Evolutionary conservation across 2,329 filamentous ascomycete genomes (phyloP).

Genomic region (Leptographium galeiforme): DNA sequence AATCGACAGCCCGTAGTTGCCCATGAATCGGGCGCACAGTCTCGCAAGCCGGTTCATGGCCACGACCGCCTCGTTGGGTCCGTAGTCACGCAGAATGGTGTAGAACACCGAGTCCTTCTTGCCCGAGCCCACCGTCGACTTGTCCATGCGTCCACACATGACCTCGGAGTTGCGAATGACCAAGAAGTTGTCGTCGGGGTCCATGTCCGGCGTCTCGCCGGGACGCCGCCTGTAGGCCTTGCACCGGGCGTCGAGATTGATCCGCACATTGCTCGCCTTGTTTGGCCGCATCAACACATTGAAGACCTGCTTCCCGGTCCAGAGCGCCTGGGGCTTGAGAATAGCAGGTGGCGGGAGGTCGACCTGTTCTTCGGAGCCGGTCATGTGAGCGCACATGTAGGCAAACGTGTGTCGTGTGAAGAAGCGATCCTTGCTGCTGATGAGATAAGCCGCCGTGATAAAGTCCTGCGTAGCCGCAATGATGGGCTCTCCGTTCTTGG

Average conservation of each 20-base stretch:
- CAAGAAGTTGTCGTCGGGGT: constrained; percentile 78
- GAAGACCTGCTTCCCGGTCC: constrained; percentile 94
- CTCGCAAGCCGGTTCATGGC: constrained; percentile 93
- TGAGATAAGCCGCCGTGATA: constrained; percentile 83
- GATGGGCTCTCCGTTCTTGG: constrained; percentile 95
- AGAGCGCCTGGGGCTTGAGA: constrained; percentile 70
- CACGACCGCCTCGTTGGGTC: constrained; percentile 72
- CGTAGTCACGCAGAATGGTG: constrained; percentile 88
- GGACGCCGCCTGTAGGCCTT: constrained; percentile 59
- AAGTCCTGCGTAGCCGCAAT: constrained; percentile 99
- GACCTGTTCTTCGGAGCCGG: constrained; percentile 56
- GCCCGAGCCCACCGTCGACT: constrained; percentile 88
- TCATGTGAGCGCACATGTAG: constrained; percentile 86
- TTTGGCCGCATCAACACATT: constrained; percentile 76
- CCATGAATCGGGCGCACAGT: constrained; percentile 75
- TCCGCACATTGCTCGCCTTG: constrained; percentile 62
- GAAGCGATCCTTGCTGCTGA: constrained; percentile 88
- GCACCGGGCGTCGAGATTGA: constrained; percentile 90
- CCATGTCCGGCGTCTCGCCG: constrained; percentile 52
- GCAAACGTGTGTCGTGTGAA: constrained; percentile 80
- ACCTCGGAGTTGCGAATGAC: constrained; percentile 93
- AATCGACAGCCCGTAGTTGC: constrained; percentile 89
- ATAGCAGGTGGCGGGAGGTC: constrained; percentile 81
- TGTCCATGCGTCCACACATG: constrained; percentile 97
- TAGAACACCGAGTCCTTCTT: constrained; percentile 99